phyloP scores from a whole-genome alignment of 768 basidiomycete species.

The Epithele typhae region DNA sequence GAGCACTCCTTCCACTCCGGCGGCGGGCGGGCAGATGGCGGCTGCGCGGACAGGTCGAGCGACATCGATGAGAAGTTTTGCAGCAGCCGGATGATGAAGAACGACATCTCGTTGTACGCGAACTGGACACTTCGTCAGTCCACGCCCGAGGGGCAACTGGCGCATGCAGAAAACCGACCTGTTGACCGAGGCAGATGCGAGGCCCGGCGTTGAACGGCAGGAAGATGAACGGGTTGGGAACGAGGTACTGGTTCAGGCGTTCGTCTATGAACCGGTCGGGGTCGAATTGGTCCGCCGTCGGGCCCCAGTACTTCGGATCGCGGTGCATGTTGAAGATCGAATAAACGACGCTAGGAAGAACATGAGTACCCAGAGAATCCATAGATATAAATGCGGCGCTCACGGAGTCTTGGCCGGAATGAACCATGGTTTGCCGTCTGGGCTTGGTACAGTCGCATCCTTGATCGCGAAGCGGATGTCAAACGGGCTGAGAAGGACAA shows the following conservation, averaged over 20 bases:
- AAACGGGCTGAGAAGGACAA: constrained; percentile 24
- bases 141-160: background rate
- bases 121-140: constrained; percentile 34
- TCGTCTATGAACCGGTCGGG: constrained; percentile 70
- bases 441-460: constrained; percentile 12
- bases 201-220: constrained; percentile 32
- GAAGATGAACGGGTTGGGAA: constrained; percentile 66
- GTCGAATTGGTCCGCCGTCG: constrained; percentile 62
- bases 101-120: constrained; percentile 63
- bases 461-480: constrained; percentile 23
- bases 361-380: constrained; percentile 21
- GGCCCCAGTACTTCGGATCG: constrained; percentile 65
- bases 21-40: constrained; percentile 38
- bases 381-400: background rate
- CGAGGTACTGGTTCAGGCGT: constrained; percentile 55
- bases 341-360: constrained; percentile 31
- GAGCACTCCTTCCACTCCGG: constrained; percentile 46
- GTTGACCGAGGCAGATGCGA: constrained; percentile 23
- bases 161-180: constrained; percentile 5
- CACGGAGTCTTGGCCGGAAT: constrained; percentile 18
- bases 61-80: constrained; percentile 47
- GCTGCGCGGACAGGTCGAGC: constrained; percentile 42
- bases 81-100: constrained; percentile 55
- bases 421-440: constrained; percentile 17
- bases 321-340: constrained; percentile 66